A percentile compares a stretch with the other conserved stretches of the same genome.
These are phyloP conservation scores for Erysimum cheiri DNA, from an alignment of 441 rosid genomes.

Conservation along the genomic window DNA sequence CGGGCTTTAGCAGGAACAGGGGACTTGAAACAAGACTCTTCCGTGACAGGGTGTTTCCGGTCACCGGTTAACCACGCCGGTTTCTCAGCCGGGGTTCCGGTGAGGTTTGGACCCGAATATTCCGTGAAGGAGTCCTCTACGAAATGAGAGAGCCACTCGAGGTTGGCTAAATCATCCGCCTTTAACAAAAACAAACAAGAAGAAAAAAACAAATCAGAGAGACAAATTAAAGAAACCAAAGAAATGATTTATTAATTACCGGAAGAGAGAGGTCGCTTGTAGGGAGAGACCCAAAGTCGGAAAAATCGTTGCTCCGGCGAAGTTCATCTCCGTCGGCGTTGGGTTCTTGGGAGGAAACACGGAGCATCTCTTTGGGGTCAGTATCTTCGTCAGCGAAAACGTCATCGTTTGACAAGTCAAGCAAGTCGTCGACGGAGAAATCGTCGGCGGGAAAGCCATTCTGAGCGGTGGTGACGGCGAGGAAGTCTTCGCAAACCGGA, in stretches of 20 bases:
- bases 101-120: constrained; percentile 54
- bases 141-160: constrained; percentile 92
- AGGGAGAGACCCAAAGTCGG: constrained; percentile 21
- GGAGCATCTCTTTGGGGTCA: too few relatives aligned
- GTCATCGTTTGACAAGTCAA: constrained; percentile 43
- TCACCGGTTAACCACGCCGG: constrained; percentile 50
- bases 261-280: constrained; percentile 38
- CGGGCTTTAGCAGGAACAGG: constrained; percentile 37
- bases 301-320: constrained; percentile 5
- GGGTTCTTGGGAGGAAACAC: constrained; percentile 41
- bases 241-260: constrained; percentile 15
- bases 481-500: constrained; percentile 46
- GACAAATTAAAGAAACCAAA: not conserved
- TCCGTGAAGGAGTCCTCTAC: constrained; percentile 69
- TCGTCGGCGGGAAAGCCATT: constrained; percentile 35
- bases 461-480: constrained; percentile 32
- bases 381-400: constrained; percentile 37
- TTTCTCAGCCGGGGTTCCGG: constrained; percentile 47
- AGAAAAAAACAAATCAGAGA: not conserved
- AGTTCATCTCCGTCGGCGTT: constrained; percentile 32
- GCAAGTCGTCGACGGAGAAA: constrained; percentile 45
- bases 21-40: constrained; percentile 30
- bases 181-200: constrained; percentile 27
- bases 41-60: constrained; percentile 43
- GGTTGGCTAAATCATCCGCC: constrained; percentile 76